Percentiles rank a stretch among this genome's conserved stretches.
Conservation (phyloP, 371 early-diverging fungal genomes). For the Circinella minor region DNA sequence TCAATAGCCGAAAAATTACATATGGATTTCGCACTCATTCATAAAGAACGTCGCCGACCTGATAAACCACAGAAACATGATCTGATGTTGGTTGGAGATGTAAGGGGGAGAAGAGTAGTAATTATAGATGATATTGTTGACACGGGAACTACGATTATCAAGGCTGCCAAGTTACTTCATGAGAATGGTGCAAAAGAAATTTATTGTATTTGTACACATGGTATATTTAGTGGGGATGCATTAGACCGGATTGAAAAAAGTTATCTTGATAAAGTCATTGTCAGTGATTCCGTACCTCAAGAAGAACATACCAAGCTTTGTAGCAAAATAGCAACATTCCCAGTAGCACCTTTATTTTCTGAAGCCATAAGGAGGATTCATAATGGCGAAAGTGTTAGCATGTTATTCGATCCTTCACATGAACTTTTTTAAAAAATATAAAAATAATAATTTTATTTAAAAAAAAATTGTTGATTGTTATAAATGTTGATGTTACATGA, state of each 20-base stretch:
- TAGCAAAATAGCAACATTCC: slow-evolving; percentile 79
- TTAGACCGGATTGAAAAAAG: slow-evolving; percentile 79
- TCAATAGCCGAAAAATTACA: slow-evolving; percentile 83
- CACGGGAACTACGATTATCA: slow-evolving; percentile 89
- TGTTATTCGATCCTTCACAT: slow-evolving; percentile 70
- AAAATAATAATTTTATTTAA: background rate
- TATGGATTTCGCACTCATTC: slow-evolving; percentile 90
- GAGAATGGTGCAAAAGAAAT: slow-evolving; percentile 88
- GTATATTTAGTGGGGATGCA: slow-evolving; percentile 86
- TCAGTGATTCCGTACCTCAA: slow-evolving; percentile 92
- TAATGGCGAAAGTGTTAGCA: slow-evolving; percentile 93
- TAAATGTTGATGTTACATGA: background rate
- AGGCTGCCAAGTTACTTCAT: slow-evolving; percentile 86
- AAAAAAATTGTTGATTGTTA: background rate
- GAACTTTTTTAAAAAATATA: slow-evolving; percentile 27
- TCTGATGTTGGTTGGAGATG: slow-evolving; percentile 95
- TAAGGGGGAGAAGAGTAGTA: slow-evolving; percentile 79
- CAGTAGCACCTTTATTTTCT: slow-evolving; percentile 87
- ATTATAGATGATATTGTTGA: slow-evolving; percentile 97
- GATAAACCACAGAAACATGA: slow-evolving; percentile 58
- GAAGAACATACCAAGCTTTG: slow-evolving; percentile 70
- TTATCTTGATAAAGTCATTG: slow-evolving; percentile 77
- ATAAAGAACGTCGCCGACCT: slow-evolving; percentile 77
- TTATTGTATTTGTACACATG: slow-evolving; percentile 92
- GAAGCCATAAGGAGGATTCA: slow-evolving; percentile 96